A percentile compares a stretch with the other conserved stretches of the same genome.
Conservation (phyloP, 1,284 basidiomycete genomes). For the Sporisorium graminicola region DNA sequence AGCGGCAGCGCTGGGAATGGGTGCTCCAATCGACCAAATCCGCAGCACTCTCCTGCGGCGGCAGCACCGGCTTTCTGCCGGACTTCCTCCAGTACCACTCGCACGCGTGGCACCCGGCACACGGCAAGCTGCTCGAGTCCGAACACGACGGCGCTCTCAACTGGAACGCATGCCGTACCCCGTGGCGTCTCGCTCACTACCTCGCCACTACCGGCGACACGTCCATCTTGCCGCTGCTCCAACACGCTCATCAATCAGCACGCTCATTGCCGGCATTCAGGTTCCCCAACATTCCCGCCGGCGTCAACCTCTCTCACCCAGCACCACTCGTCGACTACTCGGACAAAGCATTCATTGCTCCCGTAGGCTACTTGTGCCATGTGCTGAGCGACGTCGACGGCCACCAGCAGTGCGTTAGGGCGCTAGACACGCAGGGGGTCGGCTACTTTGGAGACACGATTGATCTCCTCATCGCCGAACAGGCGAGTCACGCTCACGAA, state of each 20-base stretch:
- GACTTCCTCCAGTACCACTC: slow-evolving; percentile 55
- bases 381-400: slow-evolving; percentile 47
- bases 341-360: slow-evolving; percentile 64
- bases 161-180: slow-evolving; percentile 66
- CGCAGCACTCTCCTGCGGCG: slow-evolving; percentile 30
- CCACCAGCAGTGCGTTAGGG: slow-evolving; percentile 42
- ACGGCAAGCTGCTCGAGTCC: slow-evolving; percentile 55
- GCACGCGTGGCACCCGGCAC: slow-evolving; percentile 37
- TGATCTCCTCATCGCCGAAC: slow-evolving; percentile 60
- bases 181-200: slow-evolving; percentile 63
- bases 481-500: slow-evolving; percentile 48
- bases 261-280: slow-evolving; percentile 6
- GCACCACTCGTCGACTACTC: slow-evolving; percentile 55
- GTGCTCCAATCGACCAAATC: slow-evolving; percentile 53
- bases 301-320: slow-evolving; percentile 31
- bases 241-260: slow-evolving; percentile 46
- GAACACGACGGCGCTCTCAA: slow-evolving; percentile 59
- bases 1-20: slow-evolving; percentile 48
- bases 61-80: slow-evolving; percentile 48
- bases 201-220: slow-evolving; percentile 57
- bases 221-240: slow-evolving; percentile 52
- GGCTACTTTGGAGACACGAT: slow-evolving; percentile 66
- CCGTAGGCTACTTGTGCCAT: slow-evolving; percentile 56
- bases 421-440: slow-evolving; percentile 36
- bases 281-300: slow-evolving; percentile 60